A percentile compares a stretch with the other conserved stretches of the same genome.
These are phyloP conservation scores for Pulveroboletus ravenelii DNA, from an alignment of 768 basidiomycete genomes.

Conservation along the genomic window DNA sequence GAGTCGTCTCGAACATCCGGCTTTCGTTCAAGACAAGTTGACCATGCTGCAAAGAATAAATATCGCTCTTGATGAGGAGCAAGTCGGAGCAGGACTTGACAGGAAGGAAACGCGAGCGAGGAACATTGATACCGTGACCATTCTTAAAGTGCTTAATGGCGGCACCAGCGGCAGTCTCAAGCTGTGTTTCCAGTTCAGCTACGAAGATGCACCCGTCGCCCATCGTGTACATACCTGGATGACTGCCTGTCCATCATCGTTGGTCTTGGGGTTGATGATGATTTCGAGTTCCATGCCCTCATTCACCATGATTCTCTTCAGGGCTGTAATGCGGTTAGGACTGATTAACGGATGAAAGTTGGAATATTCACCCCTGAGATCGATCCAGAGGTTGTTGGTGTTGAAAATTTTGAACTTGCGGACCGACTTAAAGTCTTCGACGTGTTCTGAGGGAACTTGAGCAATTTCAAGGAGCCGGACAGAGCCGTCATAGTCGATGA, in stretches of 20 bases:
- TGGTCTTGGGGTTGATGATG: constrained; percentile 69
- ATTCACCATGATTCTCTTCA: constrained; percentile 71
- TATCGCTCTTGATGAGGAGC: constrained; percentile 62
- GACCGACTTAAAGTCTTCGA: constrained; percentile 70
- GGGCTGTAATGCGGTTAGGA: constrained; percentile 35
- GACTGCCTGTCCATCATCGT: constrained; percentile 65
- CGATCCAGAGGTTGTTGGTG: constrained; percentile 63
- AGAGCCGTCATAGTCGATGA: constrained; percentile 64
- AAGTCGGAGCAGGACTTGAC: constrained; percentile 60
- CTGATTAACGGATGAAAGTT: not conserved
- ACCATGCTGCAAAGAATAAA: constrained; percentile 69
- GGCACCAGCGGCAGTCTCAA: constrained; percentile 74
- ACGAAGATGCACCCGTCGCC: not conserved
- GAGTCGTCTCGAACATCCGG: constrained; percentile 57
- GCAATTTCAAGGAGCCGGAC: constrained; percentile 72
- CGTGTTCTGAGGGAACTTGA: constrained; percentile 66
- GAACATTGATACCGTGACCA: constrained; percentile 70
- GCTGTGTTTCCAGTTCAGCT: constrained; percentile 28
- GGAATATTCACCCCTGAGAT: constrained; percentile 38
- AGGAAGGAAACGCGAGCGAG: constrained; percentile 66
- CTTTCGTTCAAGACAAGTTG: constrained; percentile 57
- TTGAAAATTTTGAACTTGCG: constrained; percentile 83
- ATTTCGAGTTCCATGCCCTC: constrained; percentile 73
- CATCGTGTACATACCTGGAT: constrained; percentile 44
- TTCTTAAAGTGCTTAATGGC: constrained; percentile 69